These are phyloP conservation scores for Monosporascus sp. DNA, from an alignment of 2,329 filamentous ascomycete genomes.

Conservation along the genomic window DNA sequence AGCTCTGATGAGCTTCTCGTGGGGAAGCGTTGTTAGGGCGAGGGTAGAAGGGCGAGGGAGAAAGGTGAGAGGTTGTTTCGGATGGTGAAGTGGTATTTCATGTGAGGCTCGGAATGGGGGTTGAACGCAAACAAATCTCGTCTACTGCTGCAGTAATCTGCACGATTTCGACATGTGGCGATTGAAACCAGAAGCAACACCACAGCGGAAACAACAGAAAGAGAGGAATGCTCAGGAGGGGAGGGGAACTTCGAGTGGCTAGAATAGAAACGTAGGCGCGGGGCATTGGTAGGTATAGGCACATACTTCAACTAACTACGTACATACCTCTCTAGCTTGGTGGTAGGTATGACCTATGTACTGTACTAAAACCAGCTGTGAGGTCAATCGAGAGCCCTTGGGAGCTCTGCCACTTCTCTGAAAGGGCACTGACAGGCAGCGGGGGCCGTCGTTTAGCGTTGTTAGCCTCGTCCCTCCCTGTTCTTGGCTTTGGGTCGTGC, in stretches of 20 bases:
- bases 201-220: constrained; percentile 14
- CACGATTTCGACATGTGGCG: constrained; percentile 20
- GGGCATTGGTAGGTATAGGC: background rate
- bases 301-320: background rate
- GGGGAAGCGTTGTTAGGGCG: background rate
- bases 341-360: background rate
- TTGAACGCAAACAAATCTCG: constrained; percentile 16
- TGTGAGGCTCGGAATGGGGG: background rate
- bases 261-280: background rate
- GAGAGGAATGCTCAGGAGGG: constrained; percentile 2
- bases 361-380: background rate
- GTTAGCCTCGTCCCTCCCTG: background rate
- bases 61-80: background rate
- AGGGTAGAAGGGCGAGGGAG: background rate
- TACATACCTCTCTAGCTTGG: background rate
- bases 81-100: background rate
- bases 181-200: constrained; percentile 21
- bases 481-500: background rate
- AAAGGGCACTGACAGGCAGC: background rate
- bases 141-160: constrained; percentile 21
- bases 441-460: background rate
- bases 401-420: background rate
- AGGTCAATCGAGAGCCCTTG: background rate
- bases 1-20: constrained; percentile 25
- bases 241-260: background rate